Evolutionary conservation across 805 yeast species (phyloP), one percentile per base, ranked within the genome.

Genomic region (Lipomyces chichibuensis): DNA sequence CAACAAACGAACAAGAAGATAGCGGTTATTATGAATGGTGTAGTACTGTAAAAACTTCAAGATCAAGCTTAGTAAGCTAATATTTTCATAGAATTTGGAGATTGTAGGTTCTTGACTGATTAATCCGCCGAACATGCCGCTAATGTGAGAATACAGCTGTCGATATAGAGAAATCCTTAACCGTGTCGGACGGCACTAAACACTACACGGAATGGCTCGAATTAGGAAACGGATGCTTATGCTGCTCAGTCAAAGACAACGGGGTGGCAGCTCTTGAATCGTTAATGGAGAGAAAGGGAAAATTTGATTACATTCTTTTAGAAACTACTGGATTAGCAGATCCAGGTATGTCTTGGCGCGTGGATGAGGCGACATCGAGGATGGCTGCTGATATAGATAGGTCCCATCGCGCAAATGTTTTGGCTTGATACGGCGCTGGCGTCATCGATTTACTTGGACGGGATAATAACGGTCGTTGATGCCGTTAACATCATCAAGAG

Each of bases 281-380:
- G 65, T 84, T 95, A 72, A 87, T 94, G 67, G 88, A 87, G 37
- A 84, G 87, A 62, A 84, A 88, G 39, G 88, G 88, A 39, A 84
- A 84, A 61, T 92, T 94, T 61, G 99, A 95, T 77, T 90, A 94
- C 75, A 92, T 95, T n/a, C 77, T 95, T 29, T 80, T 95, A 62
- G 99, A 95, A 75, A 95, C 99, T 0, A 92, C 97, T 0, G 99
- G 99, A 0, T 84, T 95, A 17, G 99, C 99, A 0, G 98, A 95
- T 75, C 99, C 99, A 0, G 98, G 93, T 0, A 53, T 39, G 46
- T 29, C 14, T 2, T 4, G 9, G 17, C 55, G 9, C 9, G 49
- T 2, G 49, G 49, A 17, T 17, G 9, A n/a, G 9, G 23, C n/a
- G 49, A 43, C 9, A 43, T 17, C 23, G 8, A 43, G 49, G 23